phyloP scores from a whole-genome alignment of 129 eudicot species.

The sunflower (Helianthus annuus) region DNA sequence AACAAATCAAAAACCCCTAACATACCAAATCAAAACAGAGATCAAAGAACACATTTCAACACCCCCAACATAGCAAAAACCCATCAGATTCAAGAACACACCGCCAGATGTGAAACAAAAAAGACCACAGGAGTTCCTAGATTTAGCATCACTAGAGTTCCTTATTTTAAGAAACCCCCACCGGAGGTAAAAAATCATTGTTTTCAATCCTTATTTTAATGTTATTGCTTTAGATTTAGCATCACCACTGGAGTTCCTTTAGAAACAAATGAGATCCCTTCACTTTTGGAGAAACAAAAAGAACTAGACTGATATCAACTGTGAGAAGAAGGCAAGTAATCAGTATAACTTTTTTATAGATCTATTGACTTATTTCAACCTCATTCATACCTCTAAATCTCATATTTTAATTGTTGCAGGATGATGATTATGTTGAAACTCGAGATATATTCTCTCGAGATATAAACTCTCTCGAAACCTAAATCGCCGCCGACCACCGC shows the following conservation, averaged over 20 bases:
- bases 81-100: too few species aligned
- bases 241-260: constrained; percentile 33
- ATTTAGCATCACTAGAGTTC: too few species aligned
- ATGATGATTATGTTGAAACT: constrained; percentile 34
- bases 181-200: too few species aligned
- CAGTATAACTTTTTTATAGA: not conserved
- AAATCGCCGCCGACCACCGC: too few species aligned
- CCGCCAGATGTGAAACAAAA: too few species aligned
- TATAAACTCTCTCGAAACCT: too few species aligned
- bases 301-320: constrained; percentile 31
- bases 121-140: too few species aligned
- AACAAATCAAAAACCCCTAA: too few species aligned
- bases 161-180: too few species aligned
- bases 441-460: constrained; percentile 58
- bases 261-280: constrained; percentile 25
- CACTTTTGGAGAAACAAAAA: constrained; percentile 22
- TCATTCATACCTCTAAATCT: not conserved
- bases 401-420: constrained; percentile 35
- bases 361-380: not conserved
- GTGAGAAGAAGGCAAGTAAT: constrained; percentile 54
- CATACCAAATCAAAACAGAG: too few species aligned
- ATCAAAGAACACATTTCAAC: too few species aligned
- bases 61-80: too few species aligned
- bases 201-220: not conserved
- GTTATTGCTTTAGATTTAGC: constrained; percentile 43